Conservation (phyloP, 2,329 filamentous ascomycete genomes). For the Diaporthe capsici region DNA sequence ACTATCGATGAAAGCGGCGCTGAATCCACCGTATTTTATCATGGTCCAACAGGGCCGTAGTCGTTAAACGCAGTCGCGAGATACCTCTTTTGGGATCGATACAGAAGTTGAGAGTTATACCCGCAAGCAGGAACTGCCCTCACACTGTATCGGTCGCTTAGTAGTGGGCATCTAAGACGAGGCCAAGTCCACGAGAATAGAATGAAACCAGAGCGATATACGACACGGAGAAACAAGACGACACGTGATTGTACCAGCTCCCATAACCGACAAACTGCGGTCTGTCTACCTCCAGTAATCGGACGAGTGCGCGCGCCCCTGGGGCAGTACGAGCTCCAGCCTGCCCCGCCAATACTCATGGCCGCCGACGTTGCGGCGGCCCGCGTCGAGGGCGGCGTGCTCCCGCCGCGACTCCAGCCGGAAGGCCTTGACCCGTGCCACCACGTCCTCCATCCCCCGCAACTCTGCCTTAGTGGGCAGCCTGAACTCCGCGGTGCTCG, state of each 20-base stretch:
- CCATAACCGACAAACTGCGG: background rate
- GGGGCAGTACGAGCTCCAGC: slow-evolving; percentile 51
- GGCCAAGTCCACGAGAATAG: background rate
- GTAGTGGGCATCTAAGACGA: no score
- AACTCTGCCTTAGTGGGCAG: slow-evolving; percentile 51
- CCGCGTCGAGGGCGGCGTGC: slow-evolving; percentile 43
- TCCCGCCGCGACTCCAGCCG: slow-evolving; percentile 52
- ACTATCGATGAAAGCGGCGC: background rate
- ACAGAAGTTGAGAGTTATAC: background rate
- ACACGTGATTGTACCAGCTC: background rate
- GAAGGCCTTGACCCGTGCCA: slow-evolving; percentile 57
- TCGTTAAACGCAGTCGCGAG: no score
- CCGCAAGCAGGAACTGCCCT: background rate
- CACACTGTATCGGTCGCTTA: background rate
- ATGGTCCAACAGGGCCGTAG: background rate
- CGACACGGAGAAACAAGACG: background rate
- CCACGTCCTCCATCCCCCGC: slow-evolving; percentile 59
- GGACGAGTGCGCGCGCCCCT: slow-evolving; percentile 24
- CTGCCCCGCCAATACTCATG: slow-evolving; percentile 57
- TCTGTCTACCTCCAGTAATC: slow-evolving; percentile 37
- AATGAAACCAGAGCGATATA: background rate
- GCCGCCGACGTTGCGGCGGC: slow-evolving; percentile 39
- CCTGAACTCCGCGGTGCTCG: slow-evolving; percentile 40
- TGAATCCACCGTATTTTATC: background rate
- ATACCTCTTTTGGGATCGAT: no score